A percentile compares a stretch with the other conserved stretches of the same genome.
Evolutionary conservation across 805 yeast species (phyloP).

Genomic region (Monosporozyma servazzii): DNA sequence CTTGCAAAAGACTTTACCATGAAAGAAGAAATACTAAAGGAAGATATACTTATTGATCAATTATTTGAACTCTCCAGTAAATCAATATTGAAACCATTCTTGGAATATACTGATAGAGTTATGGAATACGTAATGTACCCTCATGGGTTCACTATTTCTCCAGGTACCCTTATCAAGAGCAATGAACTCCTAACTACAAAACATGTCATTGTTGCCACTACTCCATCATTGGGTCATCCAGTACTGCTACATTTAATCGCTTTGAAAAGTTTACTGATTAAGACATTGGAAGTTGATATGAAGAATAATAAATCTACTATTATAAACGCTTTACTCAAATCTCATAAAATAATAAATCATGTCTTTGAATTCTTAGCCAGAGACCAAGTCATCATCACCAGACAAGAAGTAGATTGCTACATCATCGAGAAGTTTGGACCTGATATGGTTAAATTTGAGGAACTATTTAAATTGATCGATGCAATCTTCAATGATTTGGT

Average conservation of each 20-base stretch:
- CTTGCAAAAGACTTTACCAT: background rate
- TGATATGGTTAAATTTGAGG: background rate
- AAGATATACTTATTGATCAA: background rate
- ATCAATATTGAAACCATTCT: conserved; percentile 8
- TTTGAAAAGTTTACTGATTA: conserved; percentile 9
- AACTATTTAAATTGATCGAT: background rate
- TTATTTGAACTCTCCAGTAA: background rate
- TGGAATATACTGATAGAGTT: conserved; percentile 14
- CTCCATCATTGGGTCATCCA: conserved; percentile 18
- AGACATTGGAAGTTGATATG: background rate
- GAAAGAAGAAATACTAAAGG: background rate
- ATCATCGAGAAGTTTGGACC: background rate
- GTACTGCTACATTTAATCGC: conserved; percentile 18
- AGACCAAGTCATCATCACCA: background rate
- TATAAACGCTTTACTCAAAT: conserved; percentile 2
- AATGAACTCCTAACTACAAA: background rate
- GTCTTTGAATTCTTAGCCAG: conserved; percentile 1
- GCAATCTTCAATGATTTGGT: background rate
- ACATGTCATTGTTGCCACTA: background rate
- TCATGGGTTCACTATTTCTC: conserved; percentile 4
- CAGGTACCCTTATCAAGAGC: conserved; percentile 4
- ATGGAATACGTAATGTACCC: conserved; percentile 21
- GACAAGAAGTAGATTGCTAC: background rate
- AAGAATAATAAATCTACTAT: background rate
- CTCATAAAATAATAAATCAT: background rate